Evolutionary conservation across 2,329 filamentous ascomycete genomes (phyloP), one percentile per base, ranked within the genome.

Genomic region (Curvularia hawaiiensis): DNA sequence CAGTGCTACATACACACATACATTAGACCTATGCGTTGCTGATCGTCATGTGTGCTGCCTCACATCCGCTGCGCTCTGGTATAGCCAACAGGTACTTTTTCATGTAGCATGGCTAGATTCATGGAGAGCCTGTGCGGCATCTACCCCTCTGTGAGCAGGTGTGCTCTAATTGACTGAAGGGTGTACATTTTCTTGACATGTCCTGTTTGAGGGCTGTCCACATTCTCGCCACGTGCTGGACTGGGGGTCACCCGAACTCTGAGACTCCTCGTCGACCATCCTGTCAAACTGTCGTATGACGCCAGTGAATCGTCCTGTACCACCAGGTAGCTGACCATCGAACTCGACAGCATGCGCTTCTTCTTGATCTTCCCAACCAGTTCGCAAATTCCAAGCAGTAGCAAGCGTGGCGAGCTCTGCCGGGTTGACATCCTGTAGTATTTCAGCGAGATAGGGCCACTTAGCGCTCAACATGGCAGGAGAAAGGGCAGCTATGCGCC

Each of bases 221-320:
- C 26, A 9, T 28, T 28, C 7, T 28, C 26, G 26, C 6, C 26
- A 28, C 26, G 26, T 28, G 26, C 26, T 3, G 9, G 26, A n/a
- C 35, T 22, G 38, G 50, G 48, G 44, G 33, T 47, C 20, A 52
- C 51, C 56, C 45, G 64, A 62, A 65, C 54, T 62, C 46, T 56
- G 46, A 63, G 61, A 60, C 43, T 43, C 53, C 39, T 48, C 58
- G 10, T 59, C 50, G 6, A 26, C 26, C 43, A 71, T 52, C 35
- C 59, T 64, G 49, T 73, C 69, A 7, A 59, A 60, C 18, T 56
- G 54, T 18, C 59, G 58, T 54, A 75, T 61, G 18, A 53, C 54
- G 24, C 75, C 76, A 0, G 71, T 73, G 50, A 81, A 77, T 28
- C 79, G 65, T 2, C 79, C 79, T 6, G 74, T 78, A 3, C 79